Evolutionary conservation across 1,284 basidiomycete species (phyloP), one percentile per base, ranked within the genome.

Genomic region (Cystobasidium sp.): DNA sequence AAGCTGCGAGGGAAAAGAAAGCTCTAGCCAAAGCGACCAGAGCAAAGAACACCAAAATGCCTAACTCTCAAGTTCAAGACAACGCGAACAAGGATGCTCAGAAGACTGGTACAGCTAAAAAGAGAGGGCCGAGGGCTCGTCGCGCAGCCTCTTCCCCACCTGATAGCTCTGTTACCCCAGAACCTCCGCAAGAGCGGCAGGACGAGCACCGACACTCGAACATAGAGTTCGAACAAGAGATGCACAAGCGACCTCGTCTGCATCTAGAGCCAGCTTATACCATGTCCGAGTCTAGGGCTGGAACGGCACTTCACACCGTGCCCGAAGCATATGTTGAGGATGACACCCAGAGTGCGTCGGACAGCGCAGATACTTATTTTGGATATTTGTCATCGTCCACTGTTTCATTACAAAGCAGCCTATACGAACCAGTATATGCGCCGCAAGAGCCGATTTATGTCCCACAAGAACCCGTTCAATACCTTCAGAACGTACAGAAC

Each of bases 1-100:
- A 65, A 22, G 52, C 52, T 24, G 70, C 70, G 2, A 44, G 63
- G 20, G 62, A 73, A n/a, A 73, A 73, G 70, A 73, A 73, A 59
- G 70, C 70, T 16, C 39, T 41, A 9, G 68, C 68, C 10, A 70
- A 70, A 62, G 68, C 58, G 6, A 68, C 41, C 47, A 9, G 66
- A 18, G n/a, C 55, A 5, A 70, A 62, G 47, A 41, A n/a, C 1
- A 16, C 39, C 12, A 61, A 55, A 24, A 3, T 47, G 10, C 44
- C 66, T 41, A 24, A 14, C 14, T 6, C 14, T 31, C 20, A 44
- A 6, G 24, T 18, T 1, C 20, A 37, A 22, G 59, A 55, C 22
- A 41, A 49, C 4, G 68, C 18, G 20, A 69, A 69, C 18, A 51
- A 22, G 44, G 22, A 24, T 3, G 4, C 41, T 18, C 8, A 43